Base-by-base conservation (phyloP, 257 asterid genomes). In the Jacaranda mimosifolia region DNA sequence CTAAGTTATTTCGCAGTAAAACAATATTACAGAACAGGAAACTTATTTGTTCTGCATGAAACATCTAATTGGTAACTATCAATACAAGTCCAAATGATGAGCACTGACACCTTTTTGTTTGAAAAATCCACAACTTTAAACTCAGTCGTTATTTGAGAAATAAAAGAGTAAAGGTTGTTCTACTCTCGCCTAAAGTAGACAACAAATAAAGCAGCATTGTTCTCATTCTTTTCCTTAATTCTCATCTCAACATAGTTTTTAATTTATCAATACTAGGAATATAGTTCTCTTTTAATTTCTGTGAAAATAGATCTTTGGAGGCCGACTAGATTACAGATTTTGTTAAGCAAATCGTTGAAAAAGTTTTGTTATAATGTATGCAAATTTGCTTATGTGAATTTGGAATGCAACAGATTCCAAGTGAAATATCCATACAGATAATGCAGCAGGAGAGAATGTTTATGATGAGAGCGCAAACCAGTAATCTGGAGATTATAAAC, bases 131-230 rank as follows among this genome's bases (percentile, higher is more conserved):
- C 35, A 35, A 51, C 60, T 9, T 14, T 62, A 63, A 45, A 66
- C 66, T 55, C 36, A 64, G 46, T 35, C 26, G 59, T 63, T 62
- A 51, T 35, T 71, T 9, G 18, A 72, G 62, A 71, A 18, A 63
- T 52, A 13, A 26, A 32, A 21, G 49, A 38, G 56, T 38, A 38
- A 43, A n/a, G 32, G 32, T 26, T 26, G 32, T 26, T 26, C 32
- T 26, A 69, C 36, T 18, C 39, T 32, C 17, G 52, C 36, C 71
- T 68, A 39, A 68, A 68, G 57, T 49, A 35, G 46, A 46, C 52
- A 62, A 14, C 64, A 62, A 35, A 60, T 35, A 36, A 13, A 52
- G 65, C 19, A 55, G 36, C 49, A 55, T 11, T 55, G 46, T 46
- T 19, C 19, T 39, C 13, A 53, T 35, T 35, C n/a, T 57, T 71